A percentile compares a stretch with the other conserved stretches of the same genome.
Evolutionary conservation across 768 basidiomycete genomes (phyloP).

Genomic region (Leccinellum albellum): DNA sequence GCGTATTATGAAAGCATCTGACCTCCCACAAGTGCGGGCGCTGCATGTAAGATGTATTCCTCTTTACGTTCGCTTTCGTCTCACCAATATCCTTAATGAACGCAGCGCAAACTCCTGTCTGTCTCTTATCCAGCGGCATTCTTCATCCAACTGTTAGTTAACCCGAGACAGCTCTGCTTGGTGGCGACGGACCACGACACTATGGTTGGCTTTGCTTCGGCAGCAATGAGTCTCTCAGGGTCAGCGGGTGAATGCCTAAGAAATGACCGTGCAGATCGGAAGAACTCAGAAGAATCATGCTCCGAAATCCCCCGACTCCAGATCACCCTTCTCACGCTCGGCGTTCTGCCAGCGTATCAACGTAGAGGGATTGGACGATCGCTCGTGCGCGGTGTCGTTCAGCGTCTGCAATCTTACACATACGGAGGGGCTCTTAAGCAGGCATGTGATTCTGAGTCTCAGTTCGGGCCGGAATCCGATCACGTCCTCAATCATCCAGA

Average conservation of each 20-base stretch:
- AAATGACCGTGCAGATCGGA: not conserved
- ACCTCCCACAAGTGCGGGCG: constrained; percentile 24
- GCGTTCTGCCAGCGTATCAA: constrained; percentile 26
- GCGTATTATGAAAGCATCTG: constrained; percentile 28
- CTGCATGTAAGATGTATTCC: constrained; percentile 20
- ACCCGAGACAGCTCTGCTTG: constrained; percentile 28
- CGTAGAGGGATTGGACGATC: constrained; percentile 29
- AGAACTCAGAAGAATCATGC: not conserved
- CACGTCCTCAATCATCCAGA: not conserved
- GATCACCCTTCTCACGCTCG: constrained; percentile 29
- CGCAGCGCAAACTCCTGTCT: constrained; percentile 24
- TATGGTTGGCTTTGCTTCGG: constrained; percentile 30
- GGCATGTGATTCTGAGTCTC: not conserved
- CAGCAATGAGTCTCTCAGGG: constrained; percentile 9
- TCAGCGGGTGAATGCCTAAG: not conserved
- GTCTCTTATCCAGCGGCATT: constrained; percentile 28
- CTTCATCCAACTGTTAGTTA: constrained; percentile 31
- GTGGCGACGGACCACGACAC: constrained; percentile 20
- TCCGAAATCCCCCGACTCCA: constrained; percentile 12
- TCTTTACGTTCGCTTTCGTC: not conserved
- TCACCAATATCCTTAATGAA: not conserved
- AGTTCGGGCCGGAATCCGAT: not conserved
- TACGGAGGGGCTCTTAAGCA: not conserved
- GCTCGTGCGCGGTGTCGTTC: constrained; percentile 28
- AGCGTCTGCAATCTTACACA: constrained; percentile 17